Conservation (phyloP, 352 stramenopile species). For the Globisporangium recalcitrans region DNA sequence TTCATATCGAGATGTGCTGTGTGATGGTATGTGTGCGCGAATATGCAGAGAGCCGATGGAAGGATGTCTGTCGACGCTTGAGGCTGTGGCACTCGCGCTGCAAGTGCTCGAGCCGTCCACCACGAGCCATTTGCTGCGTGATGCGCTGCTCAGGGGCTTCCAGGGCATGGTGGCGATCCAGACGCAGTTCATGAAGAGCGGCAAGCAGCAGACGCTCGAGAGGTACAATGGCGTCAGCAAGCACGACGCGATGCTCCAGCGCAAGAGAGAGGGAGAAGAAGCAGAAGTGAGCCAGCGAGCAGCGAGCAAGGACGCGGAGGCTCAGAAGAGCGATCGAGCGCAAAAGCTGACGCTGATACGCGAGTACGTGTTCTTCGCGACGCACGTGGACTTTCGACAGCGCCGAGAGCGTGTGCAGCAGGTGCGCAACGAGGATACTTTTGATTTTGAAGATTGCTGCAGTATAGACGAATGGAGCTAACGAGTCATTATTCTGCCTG, state of each 20-base stretch:
- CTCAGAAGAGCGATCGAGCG: not conserved
- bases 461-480: no score
- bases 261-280: conserved; percentile 11
- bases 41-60: conserved; percentile 57
- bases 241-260: conserved; percentile 23
- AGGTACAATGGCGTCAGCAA: conserved; percentile 40
- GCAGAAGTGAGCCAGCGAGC: no score
- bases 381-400: conserved; percentile 50
- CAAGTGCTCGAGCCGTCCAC: conserved; percentile 31
- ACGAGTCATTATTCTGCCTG: no score
- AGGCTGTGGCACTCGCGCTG: conserved; percentile 55
- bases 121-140: conserved; percentile 12
- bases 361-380: conserved; percentile 62
- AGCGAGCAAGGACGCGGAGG: not conserved
- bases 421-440: conserved; percentile 19
- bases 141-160: conserved; percentile 43
- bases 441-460: no score
- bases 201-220: conserved; percentile 25
- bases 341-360: conserved; percentile 9
- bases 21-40: not conserved
- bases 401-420: conserved; percentile 47
- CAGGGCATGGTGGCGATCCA: conserved; percentile 56
- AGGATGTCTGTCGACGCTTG: conserved; percentile 68
- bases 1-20: no score
- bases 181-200: conserved; percentile 31